Conservation (phyloP, 2,329 filamentous ascomycete species). For the Exophiala phaeomuriformis region DNA sequence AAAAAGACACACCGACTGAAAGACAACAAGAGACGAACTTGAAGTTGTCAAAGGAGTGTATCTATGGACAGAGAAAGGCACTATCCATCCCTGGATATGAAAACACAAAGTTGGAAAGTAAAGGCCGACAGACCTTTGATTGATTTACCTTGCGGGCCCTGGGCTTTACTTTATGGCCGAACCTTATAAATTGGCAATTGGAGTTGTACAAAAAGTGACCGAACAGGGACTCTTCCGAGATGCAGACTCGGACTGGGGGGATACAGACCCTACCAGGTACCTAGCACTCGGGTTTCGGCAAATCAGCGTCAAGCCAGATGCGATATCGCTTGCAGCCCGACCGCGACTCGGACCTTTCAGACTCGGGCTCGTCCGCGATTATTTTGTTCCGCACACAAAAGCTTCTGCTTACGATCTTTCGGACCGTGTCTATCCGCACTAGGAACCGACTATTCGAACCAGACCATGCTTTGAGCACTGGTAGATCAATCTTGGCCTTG, state of each 20-base stretch:
- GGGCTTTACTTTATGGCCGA: too few species aligned
- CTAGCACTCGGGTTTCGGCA: neutral
- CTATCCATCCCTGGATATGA: neutral
- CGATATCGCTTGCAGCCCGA: constrained; percentile 2
- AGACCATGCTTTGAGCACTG: too few species aligned
- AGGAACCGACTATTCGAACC: too few species aligned
- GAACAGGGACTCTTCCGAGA: constrained; percentile 2
- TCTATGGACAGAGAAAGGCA: too few species aligned
- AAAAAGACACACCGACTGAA: neutral
- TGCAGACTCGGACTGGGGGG: neutral
- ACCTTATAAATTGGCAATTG: too few species aligned
- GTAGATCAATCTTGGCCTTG: too few species aligned
- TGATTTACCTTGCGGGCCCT: too few species aligned
- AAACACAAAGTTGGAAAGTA: neutral
- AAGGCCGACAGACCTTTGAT: neutral
- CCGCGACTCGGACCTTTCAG: neutral
- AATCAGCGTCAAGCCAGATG: neutral
- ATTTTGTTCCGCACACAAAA: neutral
- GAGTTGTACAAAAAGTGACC: neutral
- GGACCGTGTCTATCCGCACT: neutral
- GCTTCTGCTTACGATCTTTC: neutral
- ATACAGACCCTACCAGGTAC: neutral
- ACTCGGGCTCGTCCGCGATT: neutral
- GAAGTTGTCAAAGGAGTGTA: too few species aligned
- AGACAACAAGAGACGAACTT: neutral